Evolutionary conservation across 768 basidiomycete genomes (phyloP).

Genomic region (Xerocomellus amylosporus): DNA sequence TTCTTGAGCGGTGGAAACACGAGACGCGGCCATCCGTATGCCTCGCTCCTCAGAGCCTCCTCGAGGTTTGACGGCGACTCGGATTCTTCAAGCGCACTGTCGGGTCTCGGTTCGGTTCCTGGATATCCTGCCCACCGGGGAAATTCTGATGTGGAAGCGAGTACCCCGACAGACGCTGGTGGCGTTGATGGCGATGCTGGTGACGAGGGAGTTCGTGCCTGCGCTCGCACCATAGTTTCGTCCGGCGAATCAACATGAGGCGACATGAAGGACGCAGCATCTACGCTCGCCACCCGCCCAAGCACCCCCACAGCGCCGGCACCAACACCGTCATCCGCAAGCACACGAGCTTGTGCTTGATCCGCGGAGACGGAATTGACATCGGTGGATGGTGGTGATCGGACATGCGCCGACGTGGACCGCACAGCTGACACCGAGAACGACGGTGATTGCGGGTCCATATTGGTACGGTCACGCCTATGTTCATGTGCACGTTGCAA

Average conservation of each 20-base stretch:
- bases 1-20: constrained; percentile 91
- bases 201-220: constrained; percentile 10
- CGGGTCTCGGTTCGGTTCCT: constrained; percentile 1
- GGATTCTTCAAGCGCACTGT: constrained; percentile 2
- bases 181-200: constrained; percentile 13
- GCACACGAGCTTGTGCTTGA: constrained; percentile 16
- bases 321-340: constrained; percentile 19
- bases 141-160: constrained; percentile 9
- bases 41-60: constrained; percentile 62
- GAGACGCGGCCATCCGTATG: constrained; percentile 87
- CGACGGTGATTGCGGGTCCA: constrained; percentile 29
- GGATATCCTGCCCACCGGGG: not conserved
- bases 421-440: constrained; percentile 13
- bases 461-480: constrained; percentile 9
- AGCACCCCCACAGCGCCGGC: constrained; percentile 12
- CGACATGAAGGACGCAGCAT: constrained; percentile 17
- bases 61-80: constrained; percentile 40
- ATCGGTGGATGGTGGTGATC: constrained; percentile 14
- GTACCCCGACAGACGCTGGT: constrained; percentile 6
- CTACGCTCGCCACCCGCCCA: constrained; percentile 17
- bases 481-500: constrained; percentile 22
- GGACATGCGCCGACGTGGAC: constrained; percentile 10
- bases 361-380: constrained; percentile 25
- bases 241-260: constrained; percentile 26
- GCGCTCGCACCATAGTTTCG: constrained; percentile 10